phyloP scores from a whole-genome alignment of 495 filamentous ascomycete species.

The Sporormia fimetaria region DNA sequence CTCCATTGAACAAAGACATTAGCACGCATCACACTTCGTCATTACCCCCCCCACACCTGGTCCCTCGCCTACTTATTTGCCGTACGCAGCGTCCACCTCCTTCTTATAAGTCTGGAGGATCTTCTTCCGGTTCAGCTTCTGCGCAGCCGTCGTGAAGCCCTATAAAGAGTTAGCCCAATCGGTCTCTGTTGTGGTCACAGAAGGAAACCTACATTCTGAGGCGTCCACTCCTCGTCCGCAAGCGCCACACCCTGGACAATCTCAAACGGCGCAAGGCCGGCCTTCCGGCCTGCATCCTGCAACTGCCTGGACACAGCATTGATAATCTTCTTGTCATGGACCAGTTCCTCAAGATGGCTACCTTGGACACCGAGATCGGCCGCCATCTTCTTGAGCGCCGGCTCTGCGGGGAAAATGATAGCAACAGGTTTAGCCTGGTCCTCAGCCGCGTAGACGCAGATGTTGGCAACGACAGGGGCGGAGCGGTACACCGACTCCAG shows the following conservation, averaged over 20 bases:
- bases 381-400: conserved; percentile 75
- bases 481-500: conserved; percentile 92
- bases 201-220: conserved; percentile 82
- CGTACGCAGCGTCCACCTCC: conserved; percentile 50
- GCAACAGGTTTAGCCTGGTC: conserved; percentile 78
- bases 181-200: too few species aligned
- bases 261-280: conserved; percentile 74
- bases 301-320: conserved; percentile 69
- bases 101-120: conserved; percentile 56
- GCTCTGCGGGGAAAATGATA: conserved; percentile 85
- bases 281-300: conserved; percentile 59
- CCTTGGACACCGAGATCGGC: conserved; percentile 58
- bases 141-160: conserved; percentile 59
- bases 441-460: conserved; percentile 81
- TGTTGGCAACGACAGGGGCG: conserved; percentile 75
- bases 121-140: conserved; percentile 62
- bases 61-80: too few species aligned
- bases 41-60: too few species aligned
- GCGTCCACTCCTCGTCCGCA: conserved; percentile 94
- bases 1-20: too few species aligned
- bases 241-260: conserved; percentile 87
- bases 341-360: conserved; percentile 60
- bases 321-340: conserved; percentile 75
- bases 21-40: too few species aligned
- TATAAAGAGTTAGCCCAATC: conserved; percentile 36